These are phyloP conservation scores for Juglanconis oblonga DNA, from an alignment of 2,329 filamentous ascomycete genomes.

Conservation along the genomic window DNA sequence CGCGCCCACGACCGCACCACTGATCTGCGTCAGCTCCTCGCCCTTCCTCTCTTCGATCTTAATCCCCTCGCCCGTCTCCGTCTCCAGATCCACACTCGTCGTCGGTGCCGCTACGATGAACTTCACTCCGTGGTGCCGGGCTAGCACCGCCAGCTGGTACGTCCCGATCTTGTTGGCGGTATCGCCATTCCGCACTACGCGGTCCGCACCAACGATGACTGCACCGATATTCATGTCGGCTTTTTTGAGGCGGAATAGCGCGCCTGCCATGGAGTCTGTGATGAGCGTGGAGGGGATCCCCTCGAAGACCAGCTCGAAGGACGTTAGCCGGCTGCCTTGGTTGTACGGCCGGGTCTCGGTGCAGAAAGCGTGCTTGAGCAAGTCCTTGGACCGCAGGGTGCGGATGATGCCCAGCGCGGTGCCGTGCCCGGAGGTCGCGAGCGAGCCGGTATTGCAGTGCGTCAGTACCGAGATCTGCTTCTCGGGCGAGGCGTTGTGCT, in stretches of 20 bases:
- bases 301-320: slow-evolving; percentile 95
- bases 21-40: slow-evolving; percentile 81
- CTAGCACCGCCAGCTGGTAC: slow-evolving; percentile 87
- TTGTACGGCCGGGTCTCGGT: slow-evolving; percentile 98
- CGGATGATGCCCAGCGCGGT: slow-evolving; percentile 94
- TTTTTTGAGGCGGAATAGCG: slow-evolving; percentile 67
- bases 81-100: slow-evolving; percentile 87
- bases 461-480: slow-evolving; percentile 77
- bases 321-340: slow-evolving; percentile 90
- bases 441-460: slow-evolving; percentile 96
- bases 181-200: slow-evolving; percentile 93
- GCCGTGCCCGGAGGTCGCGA: slow-evolving; percentile 96
- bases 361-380: slow-evolving; percentile 83
- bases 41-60: slow-evolving; percentile 83
- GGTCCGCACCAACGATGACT: slow-evolving; percentile 90
- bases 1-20: slow-evolving; percentile 66
- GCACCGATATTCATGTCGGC: slow-evolving; percentile 69
- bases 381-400: slow-evolving; percentile 64
- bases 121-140: slow-evolving; percentile 81
- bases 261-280: slow-evolving; percentile 94
- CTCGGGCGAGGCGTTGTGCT: slow-evolving; percentile 47
- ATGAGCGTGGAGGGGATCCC: slow-evolving; percentile 86
- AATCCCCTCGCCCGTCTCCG: slow-evolving; percentile 74
- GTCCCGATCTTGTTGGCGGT: slow-evolving; percentile 99
- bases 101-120: slow-evolving; percentile 94